Evolutionary conservation across 1,139 yeast genomes (phyloP).

Genomic region (Candida labiduridarum): DNA sequence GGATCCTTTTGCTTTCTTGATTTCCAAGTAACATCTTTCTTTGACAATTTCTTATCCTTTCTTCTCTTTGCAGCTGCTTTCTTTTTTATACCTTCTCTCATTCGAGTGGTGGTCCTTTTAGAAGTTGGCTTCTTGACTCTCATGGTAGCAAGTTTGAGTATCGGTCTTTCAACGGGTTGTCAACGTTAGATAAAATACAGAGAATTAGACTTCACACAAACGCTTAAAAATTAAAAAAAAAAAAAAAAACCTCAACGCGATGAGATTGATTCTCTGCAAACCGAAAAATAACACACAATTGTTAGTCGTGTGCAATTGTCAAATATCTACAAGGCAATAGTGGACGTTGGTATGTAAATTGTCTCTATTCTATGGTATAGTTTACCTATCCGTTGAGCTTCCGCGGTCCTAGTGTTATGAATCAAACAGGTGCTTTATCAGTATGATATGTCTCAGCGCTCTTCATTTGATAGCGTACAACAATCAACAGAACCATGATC

Average conservation of each 20-base stretch:
- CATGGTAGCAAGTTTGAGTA: constrained; percentile 23
- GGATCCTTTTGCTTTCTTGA: constrained; percentile 82
- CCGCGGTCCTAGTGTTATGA: no score
- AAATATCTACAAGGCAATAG: no score
- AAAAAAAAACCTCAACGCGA: background rate
- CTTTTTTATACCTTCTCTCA: constrained; percentile 95
- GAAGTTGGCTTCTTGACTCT: constrained; percentile 71
- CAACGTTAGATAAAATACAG: background rate
- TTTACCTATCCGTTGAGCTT: no score
- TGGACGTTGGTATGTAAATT: no score
- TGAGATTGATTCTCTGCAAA: background rate
- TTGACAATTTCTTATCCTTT: constrained; percentile 77
- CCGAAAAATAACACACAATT: background rate
- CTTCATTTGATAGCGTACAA: no score
- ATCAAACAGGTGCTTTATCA: no score
- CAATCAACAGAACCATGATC: no score
- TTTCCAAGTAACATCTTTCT: constrained; percentile 93
- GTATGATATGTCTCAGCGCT: no score
- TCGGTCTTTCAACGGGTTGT: background rate
- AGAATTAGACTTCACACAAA: background rate
- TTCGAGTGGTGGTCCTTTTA: constrained; percentile 86
- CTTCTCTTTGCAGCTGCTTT: constrained; percentile 91
- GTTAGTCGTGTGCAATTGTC: background rate
- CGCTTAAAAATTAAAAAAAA: background rate
- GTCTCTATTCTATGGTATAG: no score